Evolutionary conservation across 179 eudicot genomes (phyloP).

Genomic region (Camellia oleifera): DNA sequence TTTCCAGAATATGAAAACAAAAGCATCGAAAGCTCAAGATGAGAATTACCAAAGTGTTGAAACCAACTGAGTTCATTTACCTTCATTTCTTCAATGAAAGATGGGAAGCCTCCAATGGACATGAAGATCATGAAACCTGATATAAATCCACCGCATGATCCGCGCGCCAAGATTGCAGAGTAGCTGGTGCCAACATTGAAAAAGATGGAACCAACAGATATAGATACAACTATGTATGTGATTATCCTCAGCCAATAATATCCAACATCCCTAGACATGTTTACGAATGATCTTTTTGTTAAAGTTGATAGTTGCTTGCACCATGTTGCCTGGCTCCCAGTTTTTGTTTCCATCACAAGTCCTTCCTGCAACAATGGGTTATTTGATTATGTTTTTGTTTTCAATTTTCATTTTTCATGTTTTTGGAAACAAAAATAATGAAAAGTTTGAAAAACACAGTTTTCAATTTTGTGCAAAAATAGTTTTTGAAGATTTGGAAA

Average conservation of each 20-base stretch:
- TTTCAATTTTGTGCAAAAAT: no score
- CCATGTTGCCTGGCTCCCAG: conserved; percentile 84
- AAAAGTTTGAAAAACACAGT: no score
- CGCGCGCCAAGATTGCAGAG: conserved; percentile 77
- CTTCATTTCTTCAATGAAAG: conserved; percentile 95
- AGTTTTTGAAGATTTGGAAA: no score
- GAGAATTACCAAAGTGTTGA: no score
- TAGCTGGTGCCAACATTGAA: conserved; percentile 79
- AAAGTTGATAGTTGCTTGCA: conserved; percentile 75
- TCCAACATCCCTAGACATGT: conserved; percentile 83
- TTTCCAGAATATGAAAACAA: no score
- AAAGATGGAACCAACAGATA: conserved; percentile 81
- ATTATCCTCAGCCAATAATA: conserved; percentile 78
- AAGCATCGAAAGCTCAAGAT: no score
- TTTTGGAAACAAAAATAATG: no score
- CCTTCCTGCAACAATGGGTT: conserved; percentile 43
- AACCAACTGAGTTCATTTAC: conserved; percentile 18
- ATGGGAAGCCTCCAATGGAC: conserved; percentile 98
- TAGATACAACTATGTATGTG: conserved; percentile 52
- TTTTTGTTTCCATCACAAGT: conserved; percentile 30
- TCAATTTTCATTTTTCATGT: no score
- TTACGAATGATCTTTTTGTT: conserved; percentile 69
- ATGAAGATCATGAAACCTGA: conserved; percentile 94
- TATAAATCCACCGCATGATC: conserved; percentile 79
- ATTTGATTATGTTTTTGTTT: no score